A percentile compares a stretch with the other conserved stretches of the same genome.
Conservation (phyloP, 331 rosid species). For the Telfairia occidentalis region DNA sequence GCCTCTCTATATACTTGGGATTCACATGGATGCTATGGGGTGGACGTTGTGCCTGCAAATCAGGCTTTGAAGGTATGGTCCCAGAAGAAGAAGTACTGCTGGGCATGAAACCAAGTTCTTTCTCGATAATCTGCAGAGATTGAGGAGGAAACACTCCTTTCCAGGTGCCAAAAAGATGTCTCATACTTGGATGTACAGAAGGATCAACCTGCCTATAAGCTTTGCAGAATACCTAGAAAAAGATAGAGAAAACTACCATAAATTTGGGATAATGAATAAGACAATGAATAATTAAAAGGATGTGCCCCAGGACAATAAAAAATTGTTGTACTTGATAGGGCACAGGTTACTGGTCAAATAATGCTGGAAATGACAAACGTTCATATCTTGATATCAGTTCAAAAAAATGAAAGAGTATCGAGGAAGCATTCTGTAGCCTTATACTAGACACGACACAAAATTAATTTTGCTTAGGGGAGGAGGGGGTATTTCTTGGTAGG, state of each 20-base stretch:
- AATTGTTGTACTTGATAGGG: slow-evolving; percentile 7
- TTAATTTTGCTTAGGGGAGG: background rate
- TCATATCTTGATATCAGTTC: background rate
- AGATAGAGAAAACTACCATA: slow-evolving; percentile 21
- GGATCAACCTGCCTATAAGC: slow-evolving; percentile 84
- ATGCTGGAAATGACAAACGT: slow-evolving; percentile 7
- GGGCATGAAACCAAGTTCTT: slow-evolving; percentile 65
- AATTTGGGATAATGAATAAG: slow-evolving; percentile 10
- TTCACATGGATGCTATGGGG: slow-evolving; percentile 93
- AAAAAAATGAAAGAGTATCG: background rate
- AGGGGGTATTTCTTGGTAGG: background rate
- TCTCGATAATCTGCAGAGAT: slow-evolving; percentile 73
- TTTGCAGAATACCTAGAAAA: slow-evolving; percentile 75
- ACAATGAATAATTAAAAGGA: background rate
- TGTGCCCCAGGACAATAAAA: background rate
- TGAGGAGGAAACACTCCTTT: slow-evolving; percentile 86
- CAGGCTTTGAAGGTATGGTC: slow-evolving; percentile 50
- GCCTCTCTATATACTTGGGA: slow-evolving; percentile 92
- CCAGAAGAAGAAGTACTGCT: slow-evolving; percentile 61
- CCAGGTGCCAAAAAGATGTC: slow-evolving; percentile 99
- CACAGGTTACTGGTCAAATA: slow-evolving; percentile 15
- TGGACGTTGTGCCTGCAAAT: slow-evolving; percentile 75
- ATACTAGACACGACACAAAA: background rate
- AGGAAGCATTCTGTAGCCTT: slow-evolving; percentile 4
- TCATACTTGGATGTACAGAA: slow-evolving; percentile 71